A percentile compares a stretch with the other conserved stretches of the same genome.
Conservation (phyloP, 163 green algal species). For the Scenedesmus sp. region DNA sequence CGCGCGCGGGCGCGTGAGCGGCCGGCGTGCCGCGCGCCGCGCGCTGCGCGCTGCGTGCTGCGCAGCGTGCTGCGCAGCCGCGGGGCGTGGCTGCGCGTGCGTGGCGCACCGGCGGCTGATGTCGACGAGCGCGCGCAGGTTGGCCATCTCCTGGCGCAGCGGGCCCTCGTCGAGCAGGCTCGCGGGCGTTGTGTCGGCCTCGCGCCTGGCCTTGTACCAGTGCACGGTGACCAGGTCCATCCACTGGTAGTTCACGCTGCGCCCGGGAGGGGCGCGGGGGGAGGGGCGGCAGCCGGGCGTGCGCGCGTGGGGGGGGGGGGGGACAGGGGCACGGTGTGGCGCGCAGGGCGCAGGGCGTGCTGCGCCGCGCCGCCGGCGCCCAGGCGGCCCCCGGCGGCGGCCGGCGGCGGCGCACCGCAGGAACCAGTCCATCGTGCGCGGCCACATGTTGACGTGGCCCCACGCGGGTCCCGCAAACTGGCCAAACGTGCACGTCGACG, state of each 20-base stretch:
- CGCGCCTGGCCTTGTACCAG: constrained; percentile 36
- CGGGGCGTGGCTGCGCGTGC: not conserved
- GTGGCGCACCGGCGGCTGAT: constrained; percentile 29
- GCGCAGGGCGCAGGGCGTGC: too few relatives aligned
- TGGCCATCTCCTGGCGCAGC: constrained; percentile 27
- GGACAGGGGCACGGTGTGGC: not conserved
- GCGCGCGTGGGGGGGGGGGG: not conserved
- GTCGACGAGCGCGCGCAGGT: constrained; percentile 21
- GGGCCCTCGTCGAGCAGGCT: constrained; percentile 33
- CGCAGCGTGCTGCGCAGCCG: not conserved
- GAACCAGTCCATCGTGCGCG: constrained; percentile 43
- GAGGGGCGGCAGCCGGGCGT: not conserved
- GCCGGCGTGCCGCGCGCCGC: not conserved
- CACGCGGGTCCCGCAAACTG: constrained; percentile 39
- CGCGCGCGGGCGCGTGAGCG: not conserved
- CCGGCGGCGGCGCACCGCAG: constrained; percentile 3
- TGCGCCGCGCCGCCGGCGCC: too few relatives aligned
- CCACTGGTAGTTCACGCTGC: constrained; percentile 36
- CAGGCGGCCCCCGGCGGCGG: too few relatives aligned
- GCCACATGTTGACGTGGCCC: constrained; percentile 46
- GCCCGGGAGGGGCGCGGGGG: too few relatives aligned
- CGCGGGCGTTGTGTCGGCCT: constrained; percentile 17
- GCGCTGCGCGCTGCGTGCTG: too few relatives aligned
- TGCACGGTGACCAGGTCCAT: constrained; percentile 43
- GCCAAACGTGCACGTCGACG: not conserved